phyloP scores from a whole-genome alignment of 192 early-diverging fungal species.

The Umbelopsis sp. region DNA sequence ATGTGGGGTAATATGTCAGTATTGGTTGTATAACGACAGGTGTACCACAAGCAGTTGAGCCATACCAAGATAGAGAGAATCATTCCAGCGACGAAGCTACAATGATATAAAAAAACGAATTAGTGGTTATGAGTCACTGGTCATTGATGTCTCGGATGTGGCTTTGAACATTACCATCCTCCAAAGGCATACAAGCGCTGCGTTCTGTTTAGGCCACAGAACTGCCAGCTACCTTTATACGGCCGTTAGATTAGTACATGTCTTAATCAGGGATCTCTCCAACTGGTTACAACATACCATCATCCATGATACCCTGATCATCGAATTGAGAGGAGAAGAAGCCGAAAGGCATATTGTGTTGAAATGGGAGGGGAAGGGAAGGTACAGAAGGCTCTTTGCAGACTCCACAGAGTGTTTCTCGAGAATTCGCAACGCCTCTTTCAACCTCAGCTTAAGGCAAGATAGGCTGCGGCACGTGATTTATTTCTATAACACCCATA shows the following conservation, averaged over 20 bases:
- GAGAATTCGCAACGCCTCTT: too few relatives aligned
- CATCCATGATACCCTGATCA: constrained; percentile 54
- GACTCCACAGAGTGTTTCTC: neutral
- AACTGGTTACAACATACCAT: constrained; percentile 31
- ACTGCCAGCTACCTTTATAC: constrained; percentile 31
- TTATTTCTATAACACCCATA: too few relatives aligned
- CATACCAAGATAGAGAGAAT: constrained; percentile 75
- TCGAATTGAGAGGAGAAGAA: constrained; percentile 33
- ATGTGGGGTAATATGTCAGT: neutral
- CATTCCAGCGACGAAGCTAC: constrained; percentile 83
- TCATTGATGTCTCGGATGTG: neutral
- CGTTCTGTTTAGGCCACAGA: constrained; percentile 55
- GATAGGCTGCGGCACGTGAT: too few relatives aligned
- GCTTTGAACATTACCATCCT: constrained; percentile 48
- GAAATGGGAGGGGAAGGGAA: neutral
- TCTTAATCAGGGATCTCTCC: neutral
- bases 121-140: neutral
- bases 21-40: too few relatives aligned
- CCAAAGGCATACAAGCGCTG: constrained; percentile 83
- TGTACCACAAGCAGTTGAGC: too few relatives aligned
- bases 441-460: too few relatives aligned
- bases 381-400: neutral
- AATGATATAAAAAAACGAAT: neutral
- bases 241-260: neutral
- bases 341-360: constrained; percentile 32